Percentiles rank a stretch among this genome's conserved stretches.
phyloP scores from a whole-genome alignment of 2,329 filamentous ascomycete genomes.

The Neoascochyta sp. region DNA sequence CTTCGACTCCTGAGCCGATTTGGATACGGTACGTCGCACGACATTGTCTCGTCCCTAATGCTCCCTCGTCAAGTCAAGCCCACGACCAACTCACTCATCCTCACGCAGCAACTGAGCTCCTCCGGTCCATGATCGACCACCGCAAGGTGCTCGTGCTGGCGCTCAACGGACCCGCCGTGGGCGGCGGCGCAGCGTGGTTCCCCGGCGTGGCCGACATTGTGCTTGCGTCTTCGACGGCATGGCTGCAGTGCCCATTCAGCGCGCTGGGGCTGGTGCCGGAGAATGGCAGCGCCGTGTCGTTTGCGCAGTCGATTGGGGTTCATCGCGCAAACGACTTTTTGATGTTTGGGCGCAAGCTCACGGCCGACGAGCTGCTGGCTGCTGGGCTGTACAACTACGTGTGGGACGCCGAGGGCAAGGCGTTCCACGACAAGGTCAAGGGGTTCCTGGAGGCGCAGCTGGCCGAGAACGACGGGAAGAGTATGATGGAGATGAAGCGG shows the following conservation, averaged over 20 bases:
- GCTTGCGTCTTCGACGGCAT: constrained; percentile 44
- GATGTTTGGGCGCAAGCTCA: constrained; percentile 50
- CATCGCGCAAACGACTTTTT: constrained; percentile 52
- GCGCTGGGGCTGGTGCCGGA: constrained; percentile 50
- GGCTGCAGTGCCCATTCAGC: constrained; percentile 49
- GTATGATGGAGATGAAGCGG: constrained; percentile 53
- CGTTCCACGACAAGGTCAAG: constrained; percentile 43
- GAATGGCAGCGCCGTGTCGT: constrained; percentile 46
- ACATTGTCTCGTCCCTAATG: not conserved
- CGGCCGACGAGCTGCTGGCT: constrained; percentile 42
- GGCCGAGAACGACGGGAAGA: constrained; percentile 48
- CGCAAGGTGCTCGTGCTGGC: constrained; percentile 51
- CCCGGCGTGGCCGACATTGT: constrained; percentile 49
- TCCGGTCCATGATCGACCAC: constrained; percentile 50
- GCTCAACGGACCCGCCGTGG: constrained; percentile 50
- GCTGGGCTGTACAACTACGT: constrained; percentile 48
- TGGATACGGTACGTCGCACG: constrained; percentile 30
- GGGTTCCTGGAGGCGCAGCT: constrained; percentile 45
- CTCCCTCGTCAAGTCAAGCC: not conserved
- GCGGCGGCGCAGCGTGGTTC: constrained; percentile 52
- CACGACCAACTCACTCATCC: not conserved
- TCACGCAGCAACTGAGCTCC: constrained; percentile 31
- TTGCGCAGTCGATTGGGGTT: constrained; percentile 48
- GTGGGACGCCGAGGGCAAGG: constrained; percentile 39
- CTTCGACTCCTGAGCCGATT: constrained; percentile 25